Percentiles rank a stretch among this genome's conserved stretches.
These are phyloP conservation scores for Salvia splendens DNA, from an alignment of 257 asterid genomes.

Conservation along the genomic window DNA sequence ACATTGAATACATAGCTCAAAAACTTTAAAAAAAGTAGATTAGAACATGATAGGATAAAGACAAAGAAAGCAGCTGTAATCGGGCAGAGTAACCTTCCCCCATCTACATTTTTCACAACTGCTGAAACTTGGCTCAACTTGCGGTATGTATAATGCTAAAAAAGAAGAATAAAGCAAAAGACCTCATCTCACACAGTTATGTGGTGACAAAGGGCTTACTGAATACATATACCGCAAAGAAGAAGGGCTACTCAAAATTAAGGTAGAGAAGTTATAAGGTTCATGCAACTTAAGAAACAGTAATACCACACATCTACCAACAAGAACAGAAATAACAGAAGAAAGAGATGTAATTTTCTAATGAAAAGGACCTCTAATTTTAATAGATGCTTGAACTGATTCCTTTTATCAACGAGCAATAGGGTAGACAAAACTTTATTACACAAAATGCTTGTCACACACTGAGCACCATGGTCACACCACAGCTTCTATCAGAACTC, in stretches of 20 bases:
- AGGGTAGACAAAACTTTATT: conserved; percentile 7
- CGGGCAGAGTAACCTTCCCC: background rate
- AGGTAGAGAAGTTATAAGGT: background rate
- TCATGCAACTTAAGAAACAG: background rate
- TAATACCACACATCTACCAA: conserved; percentile 1
- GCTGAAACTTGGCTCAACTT: background rate
- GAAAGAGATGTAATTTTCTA: background rate
- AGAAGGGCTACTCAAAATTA: background rate
- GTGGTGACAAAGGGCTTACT: background rate
- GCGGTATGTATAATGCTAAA: background rate
- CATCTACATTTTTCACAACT: background rate
- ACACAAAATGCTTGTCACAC: background rate
- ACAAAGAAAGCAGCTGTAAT: background rate
- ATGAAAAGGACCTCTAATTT: background rate
- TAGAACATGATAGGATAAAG: background rate
- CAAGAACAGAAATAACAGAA: conserved; percentile 1
- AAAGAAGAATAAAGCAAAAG: background rate
- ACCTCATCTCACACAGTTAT: background rate
- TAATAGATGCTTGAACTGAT: background rate
- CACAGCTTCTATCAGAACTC: conserved; percentile 3
- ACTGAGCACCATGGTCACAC: background rate
- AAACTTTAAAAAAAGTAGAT: no score
- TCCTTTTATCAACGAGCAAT: background rate
- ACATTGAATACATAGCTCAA: background rate
- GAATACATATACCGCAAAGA: background rate